Evolutionary conservation across 805 yeast genomes (phyloP).

Genomic region (Zygosaccharomyces bisporus): DNA sequence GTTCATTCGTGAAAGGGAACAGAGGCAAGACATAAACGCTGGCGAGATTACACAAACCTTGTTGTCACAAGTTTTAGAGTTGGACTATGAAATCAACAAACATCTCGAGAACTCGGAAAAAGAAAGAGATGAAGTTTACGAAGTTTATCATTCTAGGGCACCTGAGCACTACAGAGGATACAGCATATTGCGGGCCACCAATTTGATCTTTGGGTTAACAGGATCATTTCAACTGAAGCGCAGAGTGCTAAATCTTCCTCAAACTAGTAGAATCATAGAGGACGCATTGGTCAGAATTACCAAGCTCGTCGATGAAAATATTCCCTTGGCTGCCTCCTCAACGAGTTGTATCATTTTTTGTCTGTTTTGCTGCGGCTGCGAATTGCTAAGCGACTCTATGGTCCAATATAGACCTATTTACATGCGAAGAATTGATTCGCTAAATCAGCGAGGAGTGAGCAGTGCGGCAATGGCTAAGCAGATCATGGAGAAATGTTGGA

Average conservation of each 20-base stretch:
- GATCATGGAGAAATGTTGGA: constrained; percentile 27
- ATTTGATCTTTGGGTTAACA: constrained; percentile 48
- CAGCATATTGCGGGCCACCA: constrained; percentile 44
- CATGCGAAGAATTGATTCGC: constrained; percentile 13
- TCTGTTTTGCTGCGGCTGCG: constrained; percentile 26
- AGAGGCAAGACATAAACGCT: constrained; percentile 15
- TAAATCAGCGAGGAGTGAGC: constrained; percentile 19
- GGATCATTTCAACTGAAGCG: constrained; percentile 57
- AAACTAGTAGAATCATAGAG: constrained; percentile 45
- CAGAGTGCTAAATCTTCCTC: constrained; percentile 49
- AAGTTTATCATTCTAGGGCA: constrained; percentile 9
- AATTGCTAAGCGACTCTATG: constrained; percentile 16
- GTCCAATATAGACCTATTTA: constrained; percentile 15
- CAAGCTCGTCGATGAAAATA: constrained; percentile 25
- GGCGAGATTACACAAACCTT: constrained; percentile 13
- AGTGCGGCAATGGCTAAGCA: constrained; percentile 22
- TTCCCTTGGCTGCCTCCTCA: constrained; percentile 17
- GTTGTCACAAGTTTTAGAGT: constrained; percentile 38
- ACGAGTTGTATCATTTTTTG: constrained; percentile 22
- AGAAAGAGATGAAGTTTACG: constrained; percentile 31
- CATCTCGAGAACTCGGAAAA: constrained; percentile 24
- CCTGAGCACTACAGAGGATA: constrained; percentile 19
- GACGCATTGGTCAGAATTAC: constrained; percentile 18
- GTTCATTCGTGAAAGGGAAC: constrained; percentile 37
- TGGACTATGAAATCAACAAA: constrained; percentile 33